A percentile compares a stretch with the other conserved stretches of the same genome.
phyloP scores from a whole-genome alignment of 805 yeast species.

The Saccharomycopsis sp. region DNA sequence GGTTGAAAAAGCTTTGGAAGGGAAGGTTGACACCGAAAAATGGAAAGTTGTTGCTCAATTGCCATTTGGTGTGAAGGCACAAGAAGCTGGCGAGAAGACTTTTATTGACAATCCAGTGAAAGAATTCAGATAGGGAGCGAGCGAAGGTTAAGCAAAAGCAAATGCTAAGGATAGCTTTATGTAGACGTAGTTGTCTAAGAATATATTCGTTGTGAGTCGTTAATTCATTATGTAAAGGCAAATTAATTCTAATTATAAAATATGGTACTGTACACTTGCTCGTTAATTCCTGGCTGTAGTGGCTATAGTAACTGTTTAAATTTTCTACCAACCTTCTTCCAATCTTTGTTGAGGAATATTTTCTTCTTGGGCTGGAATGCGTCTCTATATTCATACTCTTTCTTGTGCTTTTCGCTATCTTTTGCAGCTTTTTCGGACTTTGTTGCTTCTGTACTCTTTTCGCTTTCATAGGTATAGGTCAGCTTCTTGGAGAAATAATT shows the following conservation, averaged over 20 bases:
- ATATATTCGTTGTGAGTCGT: too few species aligned
- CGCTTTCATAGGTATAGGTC: not conserved
- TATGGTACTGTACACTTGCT: too few species aligned
- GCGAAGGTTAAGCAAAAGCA: not conserved
- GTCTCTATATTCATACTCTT: not conserved
- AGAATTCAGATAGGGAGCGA: not conserved
- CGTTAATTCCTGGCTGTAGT: too few species aligned
- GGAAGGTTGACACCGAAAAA: slow-evolving; percentile 28
- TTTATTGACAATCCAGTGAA: slow-evolving; percentile 27
- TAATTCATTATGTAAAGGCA: too few species aligned
- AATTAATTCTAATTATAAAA: too few species aligned
- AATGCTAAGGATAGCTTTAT: too few species aligned
- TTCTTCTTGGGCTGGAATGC: slow-evolving; percentile 1
- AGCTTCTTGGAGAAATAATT: slow-evolving; percentile 3
- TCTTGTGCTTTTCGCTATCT: too few species aligned
- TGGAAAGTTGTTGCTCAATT: slow-evolving; percentile 45
- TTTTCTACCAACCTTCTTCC: slow-evolving; percentile 10
- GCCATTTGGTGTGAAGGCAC: slow-evolving; percentile 42
- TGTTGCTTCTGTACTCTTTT: too few species aligned
- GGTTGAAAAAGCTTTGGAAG: slow-evolving; percentile 35
- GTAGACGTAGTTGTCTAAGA: too few species aligned
- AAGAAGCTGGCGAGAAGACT: slow-evolving; percentile 32
- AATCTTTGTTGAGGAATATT: not conserved
- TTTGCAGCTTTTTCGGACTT: not conserved
- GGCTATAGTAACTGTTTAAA: slow-evolving; percentile 9